Evolutionary conservation across 1,284 basidiomycete species (phyloP).

Genomic region (Cystobasidiaceae sp.): DNA sequence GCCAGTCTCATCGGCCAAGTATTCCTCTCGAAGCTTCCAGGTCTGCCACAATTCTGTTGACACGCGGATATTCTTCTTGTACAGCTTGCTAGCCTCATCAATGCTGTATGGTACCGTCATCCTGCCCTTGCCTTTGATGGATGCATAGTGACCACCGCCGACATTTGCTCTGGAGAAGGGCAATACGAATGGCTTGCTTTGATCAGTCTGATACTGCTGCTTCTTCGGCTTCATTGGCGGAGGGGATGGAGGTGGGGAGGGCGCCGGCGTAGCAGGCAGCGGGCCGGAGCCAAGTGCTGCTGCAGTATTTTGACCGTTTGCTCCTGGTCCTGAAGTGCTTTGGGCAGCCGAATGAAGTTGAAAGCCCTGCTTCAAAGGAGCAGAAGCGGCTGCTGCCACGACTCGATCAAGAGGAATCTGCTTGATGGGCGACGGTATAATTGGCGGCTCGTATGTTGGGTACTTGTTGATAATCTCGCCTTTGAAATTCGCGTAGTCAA

Average conservation of each 20-base stretch:
- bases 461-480: slow-evolving; percentile 88
- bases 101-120: slow-evolving; percentile 82
- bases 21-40: slow-evolving; percentile 91
- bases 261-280: slow-evolving; percentile 37
- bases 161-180: slow-evolving; percentile 64
- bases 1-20: slow-evolving; percentile 87
- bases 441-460: slow-evolving; percentile 59
- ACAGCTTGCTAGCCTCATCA: slow-evolving; percentile 88
- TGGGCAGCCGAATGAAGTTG: slow-evolving; percentile 45
- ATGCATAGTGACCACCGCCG: slow-evolving; percentile 46
- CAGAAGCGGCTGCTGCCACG: slow-evolving; percentile 84
- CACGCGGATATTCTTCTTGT: slow-evolving; percentile 84
- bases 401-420: slow-evolving; percentile 56
- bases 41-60: slow-evolving; percentile 85
- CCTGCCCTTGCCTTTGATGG: slow-evolving; percentile 52
- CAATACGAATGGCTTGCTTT: slow-evolving; percentile 87
- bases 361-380: slow-evolving; percentile 71
- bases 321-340: not conserved
- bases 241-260: slow-evolving; percentile 43
- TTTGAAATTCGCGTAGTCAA: slow-evolving; percentile 80
- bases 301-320: not conserved
- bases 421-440: slow-evolving; percentile 37
- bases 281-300: too few relatives aligned
- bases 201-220: slow-evolving; percentile 98
- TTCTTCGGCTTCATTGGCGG: slow-evolving; percentile 74